A percentile compares a stretch with the other conserved stretches of the same genome.
Conservation (phyloP, 2,329 filamentous ascomycete species). For the Neofusicoccum ribis region DNA sequence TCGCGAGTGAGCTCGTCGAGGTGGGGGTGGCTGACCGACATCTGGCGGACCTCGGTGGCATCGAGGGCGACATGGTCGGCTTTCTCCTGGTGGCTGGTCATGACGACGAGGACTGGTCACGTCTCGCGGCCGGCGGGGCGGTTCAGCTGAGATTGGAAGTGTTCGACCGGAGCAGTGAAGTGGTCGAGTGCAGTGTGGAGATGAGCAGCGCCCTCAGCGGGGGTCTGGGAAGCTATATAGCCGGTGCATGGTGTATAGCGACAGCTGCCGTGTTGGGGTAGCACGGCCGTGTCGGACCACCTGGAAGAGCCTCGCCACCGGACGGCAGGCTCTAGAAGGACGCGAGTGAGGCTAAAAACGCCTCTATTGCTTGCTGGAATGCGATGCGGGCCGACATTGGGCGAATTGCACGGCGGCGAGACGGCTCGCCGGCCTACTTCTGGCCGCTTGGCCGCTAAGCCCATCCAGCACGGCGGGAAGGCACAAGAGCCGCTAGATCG, state of each 20-base stretch:
- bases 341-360: not conserved
- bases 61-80: not conserved
- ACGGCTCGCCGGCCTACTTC: not conserved
- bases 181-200: not conserved
- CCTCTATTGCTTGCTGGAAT: not conserved
- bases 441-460: not conserved
- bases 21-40: not conserved
- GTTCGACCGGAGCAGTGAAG: not conserved
- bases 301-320: not conserved
- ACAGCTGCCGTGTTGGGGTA: slow-evolving; percentile 2
- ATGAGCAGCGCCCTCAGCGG: not conserved
- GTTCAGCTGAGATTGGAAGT: not conserved
- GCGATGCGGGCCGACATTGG: not conserved
- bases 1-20: not conserved
- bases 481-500: not conserved
- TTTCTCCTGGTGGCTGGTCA: not conserved
- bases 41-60: not conserved
- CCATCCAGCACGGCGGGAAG: not conserved
- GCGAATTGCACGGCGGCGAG: not conserved
- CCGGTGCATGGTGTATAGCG: not conserved
- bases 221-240: slow-evolving; percentile 3
- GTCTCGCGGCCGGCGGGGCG: not conserved
- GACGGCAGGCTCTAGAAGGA: not conserved
- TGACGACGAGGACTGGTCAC: not conserved
- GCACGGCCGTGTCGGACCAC: not conserved